Base-by-base conservation (phyloP, 2,329 filamentous ascomycete genomes). In the Ophiocordyceps camponoti-saundersi region DNA sequence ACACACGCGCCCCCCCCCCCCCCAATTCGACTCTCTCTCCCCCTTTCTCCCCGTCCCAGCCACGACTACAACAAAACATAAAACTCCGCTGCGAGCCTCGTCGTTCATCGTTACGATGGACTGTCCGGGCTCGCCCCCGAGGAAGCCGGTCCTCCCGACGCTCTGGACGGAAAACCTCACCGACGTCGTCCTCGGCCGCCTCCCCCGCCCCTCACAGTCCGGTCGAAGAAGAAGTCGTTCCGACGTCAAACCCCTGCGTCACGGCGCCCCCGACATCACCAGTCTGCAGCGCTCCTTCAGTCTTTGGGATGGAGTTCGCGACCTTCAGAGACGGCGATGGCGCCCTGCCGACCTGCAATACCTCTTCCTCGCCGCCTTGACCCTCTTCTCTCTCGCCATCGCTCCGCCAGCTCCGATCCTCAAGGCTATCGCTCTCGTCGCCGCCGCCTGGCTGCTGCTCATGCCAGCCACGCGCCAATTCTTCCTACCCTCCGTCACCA, bases 381-480 rank as follows among this genome's bases (percentile, higher is more conserved):
- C 79, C 54, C 77, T 94, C 55, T 95, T 95, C 67, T 87, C 82
- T 46, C 72, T 95, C 50, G 83, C 75, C 56, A 79, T 95, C 52
- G 86, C 90, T 51, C 83, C 89, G 52, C 75, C 87, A 0, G 87
- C 87, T 1, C 83, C 87, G 0, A 63, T 90, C 47, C 66, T 82
- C 52, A 95, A 95, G 73, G 80, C 82, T 1, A 72, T 79, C 44
- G 77, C 82, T 41, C 73, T 86, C 15, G 72, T 80, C 1, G 69
- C 77, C 46, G 72, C 89, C 50, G 69, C 82, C 49, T 69, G 79
- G 53, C 77, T 88, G 30, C 69, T 94, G 39, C 69, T 90, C 42
- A 75, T 95, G 63, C 90, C 90, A 7, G 74, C 86, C 45, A 93
- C 89, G 3, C 76, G 86, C 52, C 90, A 96, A 62, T 94, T 95